Conservation (phyloP, 805 yeast genomes). For the Yamadazyma philogaea region DNA sequence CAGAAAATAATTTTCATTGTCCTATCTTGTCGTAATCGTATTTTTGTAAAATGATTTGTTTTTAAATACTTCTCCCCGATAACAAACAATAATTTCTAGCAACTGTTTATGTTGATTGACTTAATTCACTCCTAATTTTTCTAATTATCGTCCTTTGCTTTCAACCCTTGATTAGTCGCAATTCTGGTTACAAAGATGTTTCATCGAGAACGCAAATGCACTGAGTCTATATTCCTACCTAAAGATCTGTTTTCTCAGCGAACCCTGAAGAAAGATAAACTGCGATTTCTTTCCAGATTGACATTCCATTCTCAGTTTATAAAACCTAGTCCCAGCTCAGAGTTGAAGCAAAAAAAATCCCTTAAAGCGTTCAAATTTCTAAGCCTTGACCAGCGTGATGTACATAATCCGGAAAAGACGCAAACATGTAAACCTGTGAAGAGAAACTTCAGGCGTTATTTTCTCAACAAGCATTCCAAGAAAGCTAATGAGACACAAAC, state of each 20-base stretch:
- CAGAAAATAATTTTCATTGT: no score
- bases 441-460: background rate
- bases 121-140: background rate
- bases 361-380: background rate
- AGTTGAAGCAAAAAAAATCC: background rate
- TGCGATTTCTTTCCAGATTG: background rate
- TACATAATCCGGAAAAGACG: background rate
- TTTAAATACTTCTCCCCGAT: no score
- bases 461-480: background rate
- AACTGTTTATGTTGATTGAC: no score
- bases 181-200: background rate
- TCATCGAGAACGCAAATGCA: conserved; percentile 1
- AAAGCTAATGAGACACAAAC: background rate
- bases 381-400: no score
- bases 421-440: background rate
- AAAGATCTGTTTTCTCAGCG: background rate
- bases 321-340: background rate
- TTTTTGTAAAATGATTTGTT: no score
- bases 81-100: no score
- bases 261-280: background rate
- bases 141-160: background rate
- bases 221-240: background rate
- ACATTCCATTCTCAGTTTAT: background rate
- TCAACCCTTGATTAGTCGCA: background rate
- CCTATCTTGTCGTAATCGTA: no score